Conservation (phyloP, 2,329 filamentous ascomycete genomes). For the Alternaria gaisen region DNA sequence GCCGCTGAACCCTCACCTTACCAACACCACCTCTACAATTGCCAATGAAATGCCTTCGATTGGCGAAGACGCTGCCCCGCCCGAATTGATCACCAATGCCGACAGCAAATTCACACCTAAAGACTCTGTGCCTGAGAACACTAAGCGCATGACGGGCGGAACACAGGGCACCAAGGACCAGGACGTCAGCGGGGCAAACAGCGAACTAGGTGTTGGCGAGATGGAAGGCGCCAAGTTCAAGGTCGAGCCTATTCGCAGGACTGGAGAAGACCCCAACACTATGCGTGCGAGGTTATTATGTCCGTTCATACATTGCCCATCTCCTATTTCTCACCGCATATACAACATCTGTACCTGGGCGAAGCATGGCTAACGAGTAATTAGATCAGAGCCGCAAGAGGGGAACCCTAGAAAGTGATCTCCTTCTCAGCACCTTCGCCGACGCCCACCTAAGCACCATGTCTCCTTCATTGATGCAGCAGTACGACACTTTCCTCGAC, state of each 20-base stretch:
- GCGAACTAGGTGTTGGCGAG: conserved; percentile 46
- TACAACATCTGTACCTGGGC: neutral
- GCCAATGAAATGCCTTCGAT: conserved; percentile 69
- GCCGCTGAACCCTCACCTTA: conserved; percentile 68
- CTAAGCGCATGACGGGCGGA: conserved; percentile 71
- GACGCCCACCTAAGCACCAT: conserved; percentile 78
- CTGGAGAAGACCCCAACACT: conserved; percentile 83
- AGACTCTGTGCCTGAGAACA: conserved; percentile 69
- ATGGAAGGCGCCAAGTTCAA: conserved; percentile 69
- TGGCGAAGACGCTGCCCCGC: conserved; percentile 65
- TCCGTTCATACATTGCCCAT: conserved; percentile 49
- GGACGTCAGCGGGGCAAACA: conserved; percentile 39
- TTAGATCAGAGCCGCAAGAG: conserved; percentile 95
- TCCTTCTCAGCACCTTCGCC: conserved; percentile 95
- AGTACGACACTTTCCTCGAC: conserved; percentile 93
- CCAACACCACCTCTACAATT: conserved; percentile 71
- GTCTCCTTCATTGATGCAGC: conserved; percentile 74
- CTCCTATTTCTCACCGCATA: conserved; percentile 1
- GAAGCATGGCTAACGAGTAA: conserved; percentile 12
- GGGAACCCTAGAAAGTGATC: conserved; percentile 93
- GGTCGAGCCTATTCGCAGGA: conserved; percentile 86
- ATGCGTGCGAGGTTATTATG: conserved; percentile 88
- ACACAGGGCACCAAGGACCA: conserved; percentile 61
- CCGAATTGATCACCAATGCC: conserved; percentile 67
- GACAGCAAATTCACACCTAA: conserved; percentile 66